Conservation (phyloP, 495 filamentous ascomycete species). For the Lasiosphaeria ovina region DNA sequence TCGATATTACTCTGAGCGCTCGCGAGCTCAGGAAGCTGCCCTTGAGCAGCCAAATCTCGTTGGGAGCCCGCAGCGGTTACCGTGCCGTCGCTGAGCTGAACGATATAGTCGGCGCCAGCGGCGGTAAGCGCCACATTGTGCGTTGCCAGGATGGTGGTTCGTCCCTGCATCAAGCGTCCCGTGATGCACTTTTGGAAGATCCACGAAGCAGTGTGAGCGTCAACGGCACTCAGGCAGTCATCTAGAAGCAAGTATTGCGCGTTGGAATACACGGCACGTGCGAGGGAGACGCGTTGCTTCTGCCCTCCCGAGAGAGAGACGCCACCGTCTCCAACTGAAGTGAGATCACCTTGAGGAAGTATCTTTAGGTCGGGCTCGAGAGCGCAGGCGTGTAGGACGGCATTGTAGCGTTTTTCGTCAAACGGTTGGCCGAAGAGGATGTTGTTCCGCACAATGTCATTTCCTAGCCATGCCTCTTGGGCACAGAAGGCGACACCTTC, state of each 20-base stretch:
- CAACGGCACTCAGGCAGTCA: constrained; percentile 79
- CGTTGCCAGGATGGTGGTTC: constrained; percentile 22
- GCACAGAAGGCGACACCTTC: constrained; percentile 13
- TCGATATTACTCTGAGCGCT: constrained; percentile 3
- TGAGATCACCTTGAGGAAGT: constrained; percentile 78
- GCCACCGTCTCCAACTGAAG: constrained; percentile 80
- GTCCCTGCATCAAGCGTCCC: constrained; percentile 13
- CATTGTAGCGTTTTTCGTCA: constrained; percentile 67
- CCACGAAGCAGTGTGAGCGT: constrained; percentile 29
- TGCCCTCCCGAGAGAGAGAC: constrained; percentile 85
- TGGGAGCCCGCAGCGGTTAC: constrained; percentile 9
- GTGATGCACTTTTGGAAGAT: constrained; percentile 17
- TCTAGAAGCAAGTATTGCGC: constrained; percentile 82
- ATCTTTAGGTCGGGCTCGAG: constrained; percentile 73
- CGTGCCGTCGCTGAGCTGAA: constrained; percentile 11
- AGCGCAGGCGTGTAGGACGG: constrained; percentile 75
- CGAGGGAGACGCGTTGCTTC: constrained; percentile 77
- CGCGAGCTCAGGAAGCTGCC: constrained; percentile 13
- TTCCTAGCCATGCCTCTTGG: constrained; percentile 43
- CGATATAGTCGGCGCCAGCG: constrained; percentile 4
- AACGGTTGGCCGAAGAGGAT: constrained; percentile 42
- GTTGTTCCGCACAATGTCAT: constrained; percentile 45
- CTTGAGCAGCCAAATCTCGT: constrained; percentile 9
- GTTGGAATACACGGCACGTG: constrained; percentile 79
- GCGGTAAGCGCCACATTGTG: constrained; percentile 16